phyloP scores from a whole-genome alignment of 129 eudicot species.

The Pseudognaphalium luteoalbum region DNA sequence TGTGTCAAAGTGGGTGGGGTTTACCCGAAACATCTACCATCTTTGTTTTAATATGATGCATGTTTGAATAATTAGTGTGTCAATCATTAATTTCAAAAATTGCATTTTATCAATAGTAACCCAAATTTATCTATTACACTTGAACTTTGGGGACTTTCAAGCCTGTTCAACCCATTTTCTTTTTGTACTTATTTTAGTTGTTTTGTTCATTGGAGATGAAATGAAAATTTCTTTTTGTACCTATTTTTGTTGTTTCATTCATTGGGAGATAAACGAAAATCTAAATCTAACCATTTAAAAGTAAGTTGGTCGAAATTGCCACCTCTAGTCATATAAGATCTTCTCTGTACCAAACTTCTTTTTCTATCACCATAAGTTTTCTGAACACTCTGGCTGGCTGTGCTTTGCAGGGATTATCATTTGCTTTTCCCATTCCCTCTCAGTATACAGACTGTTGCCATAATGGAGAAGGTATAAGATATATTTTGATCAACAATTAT shows the following conservation, averaged over 20 bases:
- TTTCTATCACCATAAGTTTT: not conserved
- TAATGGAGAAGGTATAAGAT: conserved; percentile 63
- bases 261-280: not conserved
- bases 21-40: not conserved
- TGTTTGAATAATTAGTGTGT: not conserved
- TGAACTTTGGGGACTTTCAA: not conserved
- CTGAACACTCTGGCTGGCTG: not conserved
- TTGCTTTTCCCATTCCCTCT: conserved; percentile 91
- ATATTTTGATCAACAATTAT: not conserved
- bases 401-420: conserved; percentile 74
- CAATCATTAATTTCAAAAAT: too few relatives aligned
- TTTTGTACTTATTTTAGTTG: too few relatives aligned
- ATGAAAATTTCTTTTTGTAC: not conserved
- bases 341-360: not conserved
- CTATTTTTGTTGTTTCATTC: not conserved
- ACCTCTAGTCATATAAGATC: not conserved
- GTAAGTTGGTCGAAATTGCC: not conserved
- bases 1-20: not conserved
- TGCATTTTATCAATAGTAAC: not conserved
- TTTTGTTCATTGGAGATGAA: not conserved
- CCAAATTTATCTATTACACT: not conserved
- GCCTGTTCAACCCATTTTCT: not conserved
- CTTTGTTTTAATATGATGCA: not conserved
- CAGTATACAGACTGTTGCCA: conserved; percentile 76
- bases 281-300: not conserved